Evolutionary conservation across 108 stramenopile species (phyloP), one percentile per base, ranked within the genome.

Genomic region (Nitzschia putrida): DNA sequence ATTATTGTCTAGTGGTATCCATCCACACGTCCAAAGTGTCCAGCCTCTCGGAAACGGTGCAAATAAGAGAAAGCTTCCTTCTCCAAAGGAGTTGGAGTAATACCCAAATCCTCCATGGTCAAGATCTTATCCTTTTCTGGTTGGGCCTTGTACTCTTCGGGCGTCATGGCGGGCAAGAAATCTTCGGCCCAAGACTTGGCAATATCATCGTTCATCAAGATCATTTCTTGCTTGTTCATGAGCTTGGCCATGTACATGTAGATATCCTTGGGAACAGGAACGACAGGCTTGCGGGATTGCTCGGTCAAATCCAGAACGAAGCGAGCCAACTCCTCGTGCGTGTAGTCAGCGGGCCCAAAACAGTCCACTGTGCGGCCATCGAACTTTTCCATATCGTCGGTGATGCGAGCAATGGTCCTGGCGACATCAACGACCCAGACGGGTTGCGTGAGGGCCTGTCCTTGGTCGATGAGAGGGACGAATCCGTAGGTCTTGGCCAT

Each of bases 381-480:
- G 58, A 91, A 95, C 57, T 78, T 84, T 26, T 82, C 73, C 4
- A 92, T 90, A 68, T 90, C 82, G 74, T 93, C 80, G 29, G 82
- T 71, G 64, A 93, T 82, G 40, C 82, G 61, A 40, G 71, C 53
- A 72, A 97, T 86, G 24, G 92, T 93, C 58, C 83, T 74, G 41
- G 96, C 97, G 23, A 98, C 97, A 80, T 99, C 97, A 13, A 71
- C 91, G 10, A 81, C 96, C 72, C 88, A 98, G 0, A 97, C 93
- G 11, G 99, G 99, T 80, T 98, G 96, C 23, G 95, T 88, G 51
- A 95, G 68, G 23, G 94, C 76, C 14, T 88, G 73, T 9, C 95
- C 95, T 42, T 88, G 89, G 59, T 94, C 89, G 22, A 95, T 72
- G 22, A 98, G 77, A 7, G 93, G 95, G 39, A 95, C 78, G 25